A percentile compares a stretch with the other conserved stretches of the same genome.
phyloP scores from a whole-genome alignment of 805 yeast genomes.

The Wickerhamiella spandovensis region DNA sequence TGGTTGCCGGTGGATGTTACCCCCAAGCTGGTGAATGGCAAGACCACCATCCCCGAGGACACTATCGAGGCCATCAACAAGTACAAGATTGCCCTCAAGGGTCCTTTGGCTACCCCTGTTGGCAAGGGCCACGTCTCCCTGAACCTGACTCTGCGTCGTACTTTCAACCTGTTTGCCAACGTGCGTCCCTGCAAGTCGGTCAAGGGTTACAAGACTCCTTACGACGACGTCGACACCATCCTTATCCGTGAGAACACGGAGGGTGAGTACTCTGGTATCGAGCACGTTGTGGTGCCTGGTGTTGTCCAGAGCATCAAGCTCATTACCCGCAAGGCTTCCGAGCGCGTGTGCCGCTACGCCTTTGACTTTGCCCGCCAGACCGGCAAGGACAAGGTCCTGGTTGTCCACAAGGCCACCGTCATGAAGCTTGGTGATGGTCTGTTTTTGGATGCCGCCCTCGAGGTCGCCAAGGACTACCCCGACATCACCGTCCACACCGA shows the following conservation, averaged over 20 bases:
- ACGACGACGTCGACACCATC: slow-evolving; percentile 81
- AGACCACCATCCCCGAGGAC: slow-evolving; percentile 81
- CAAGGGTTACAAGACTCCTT: slow-evolving; percentile 86
- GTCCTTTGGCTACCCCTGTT: slow-evolving; percentile 96
- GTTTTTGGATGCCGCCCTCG: slow-evolving; percentile 82
- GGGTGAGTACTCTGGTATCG: slow-evolving; percentile 99
- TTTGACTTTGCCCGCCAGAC: slow-evolving; percentile 89
- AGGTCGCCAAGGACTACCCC: slow-evolving; percentile 83
- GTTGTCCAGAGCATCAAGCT: slow-evolving; percentile 96
- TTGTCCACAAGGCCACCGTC: slow-evolving; percentile 96
- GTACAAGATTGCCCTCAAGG: slow-evolving; percentile 91
- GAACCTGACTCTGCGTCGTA: slow-evolving; percentile 94
- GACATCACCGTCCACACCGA: slow-evolving; percentile 73
- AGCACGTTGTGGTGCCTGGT: slow-evolving; percentile 95
- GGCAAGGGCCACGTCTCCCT: slow-evolving; percentile 98
- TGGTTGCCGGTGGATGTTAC: slow-evolving; percentile 97
- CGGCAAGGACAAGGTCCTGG: slow-evolving; percentile 76
- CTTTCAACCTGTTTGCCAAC: slow-evolving; percentile 91
- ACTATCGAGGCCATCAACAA: slow-evolving; percentile 88
- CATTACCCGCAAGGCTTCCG: slow-evolving; percentile 92
- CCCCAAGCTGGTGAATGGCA: slow-evolving; percentile 81
- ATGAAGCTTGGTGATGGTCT: slow-evolving; percentile 98
- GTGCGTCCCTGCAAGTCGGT: slow-evolving; percentile 94
- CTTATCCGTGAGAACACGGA: slow-evolving; percentile 98
- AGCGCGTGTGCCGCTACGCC: slow-evolving; percentile 92